These are phyloP conservation scores for Hydnomerulius pinastri DNA, from an alignment of 768 basidiomycete species.

Conservation along the genomic window DNA sequence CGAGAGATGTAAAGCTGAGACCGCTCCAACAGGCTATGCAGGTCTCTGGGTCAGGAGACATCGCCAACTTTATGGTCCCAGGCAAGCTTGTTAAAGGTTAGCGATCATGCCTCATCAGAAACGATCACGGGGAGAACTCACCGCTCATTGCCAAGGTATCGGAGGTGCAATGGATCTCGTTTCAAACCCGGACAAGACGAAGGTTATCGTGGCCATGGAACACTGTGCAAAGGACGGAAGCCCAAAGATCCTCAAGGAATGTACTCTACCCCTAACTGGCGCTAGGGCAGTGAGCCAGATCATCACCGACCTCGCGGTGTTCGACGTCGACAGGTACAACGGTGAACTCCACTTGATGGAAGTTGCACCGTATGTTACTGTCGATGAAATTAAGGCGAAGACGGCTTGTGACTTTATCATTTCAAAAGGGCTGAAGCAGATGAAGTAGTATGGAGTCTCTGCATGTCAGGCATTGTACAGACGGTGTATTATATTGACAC, in stretches of 20 bases:
- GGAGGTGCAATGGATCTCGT: conserved; percentile 93
- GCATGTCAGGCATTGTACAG: background rate
- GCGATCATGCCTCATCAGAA: background rate
- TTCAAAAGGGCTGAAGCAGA: conserved; percentile 48
- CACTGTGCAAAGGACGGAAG: conserved; percentile 83
- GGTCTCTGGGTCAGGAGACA: conserved; percentile 84
- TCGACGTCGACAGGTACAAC: conserved; percentile 71
- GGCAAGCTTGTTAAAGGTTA: conserved; percentile 80
- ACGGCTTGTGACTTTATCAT: conserved; percentile 79
- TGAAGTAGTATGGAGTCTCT: conserved; percentile 32
- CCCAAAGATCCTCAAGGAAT: conserved; percentile 78
- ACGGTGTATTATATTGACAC: background rate
- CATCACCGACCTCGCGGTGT: conserved; percentile 87
- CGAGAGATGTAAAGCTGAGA: background rate
- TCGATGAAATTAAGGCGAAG: conserved; percentile 81
- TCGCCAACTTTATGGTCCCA: conserved; percentile 96
- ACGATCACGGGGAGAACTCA: background rate
- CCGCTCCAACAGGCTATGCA: conserved; percentile 75
- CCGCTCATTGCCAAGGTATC: conserved; percentile 59
- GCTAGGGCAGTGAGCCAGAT: conserved; percentile 83
- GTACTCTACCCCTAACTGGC: conserved; percentile 80
- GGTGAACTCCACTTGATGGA: conserved; percentile 76
- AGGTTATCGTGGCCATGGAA: conserved; percentile 83
- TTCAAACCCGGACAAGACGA: conserved; percentile 89
- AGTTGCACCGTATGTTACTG: conserved; percentile 70